Evolutionary conservation across 225 moss, liverwort and hornwort species (phyloP).

Genomic region (Anthoceros angustus): DNA sequence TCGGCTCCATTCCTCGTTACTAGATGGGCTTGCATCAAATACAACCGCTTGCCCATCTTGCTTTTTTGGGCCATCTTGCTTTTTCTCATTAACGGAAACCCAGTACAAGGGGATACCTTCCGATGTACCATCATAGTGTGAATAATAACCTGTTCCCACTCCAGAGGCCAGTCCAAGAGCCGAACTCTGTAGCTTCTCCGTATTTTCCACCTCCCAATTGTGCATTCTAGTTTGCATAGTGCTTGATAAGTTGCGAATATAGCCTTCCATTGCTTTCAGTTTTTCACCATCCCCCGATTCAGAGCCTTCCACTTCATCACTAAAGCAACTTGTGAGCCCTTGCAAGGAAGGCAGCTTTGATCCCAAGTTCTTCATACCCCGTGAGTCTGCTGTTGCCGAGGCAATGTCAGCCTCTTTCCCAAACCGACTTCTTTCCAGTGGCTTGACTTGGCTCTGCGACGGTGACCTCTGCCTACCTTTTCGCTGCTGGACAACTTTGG

Average conservation of each 20-base stretch:
- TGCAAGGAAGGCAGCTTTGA: neutral
- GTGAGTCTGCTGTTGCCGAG: neutral
- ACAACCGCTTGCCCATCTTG: conserved; percentile 33
- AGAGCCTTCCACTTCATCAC: conserved; percentile 26
- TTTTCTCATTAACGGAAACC: conserved; percentile 58
- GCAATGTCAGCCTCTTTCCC: conserved; percentile 36
- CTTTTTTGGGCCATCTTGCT: conserved; percentile 22
- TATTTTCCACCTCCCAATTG: conserved; percentile 86
- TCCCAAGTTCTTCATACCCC: neutral
- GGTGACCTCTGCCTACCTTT: neutral
- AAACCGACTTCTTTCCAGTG: conserved; percentile 31
- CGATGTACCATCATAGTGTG: conserved; percentile 86
- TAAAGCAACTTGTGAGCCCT: conserved; percentile 6
- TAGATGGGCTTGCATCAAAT: conserved; percentile 44
- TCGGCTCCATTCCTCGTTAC: conserved; percentile 90
- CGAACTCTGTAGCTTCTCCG: conserved; percentile 80
- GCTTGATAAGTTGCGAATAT: conserved; percentile 86
- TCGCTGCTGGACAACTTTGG: conserved; percentile 11
- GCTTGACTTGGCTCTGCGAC: neutral
- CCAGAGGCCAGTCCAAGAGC: conserved; percentile 80
- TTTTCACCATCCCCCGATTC: conserved; percentile 71
- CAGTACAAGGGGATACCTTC: conserved; percentile 94
- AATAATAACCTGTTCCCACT: conserved; percentile 89
- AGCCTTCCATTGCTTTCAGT: conserved; percentile 99
- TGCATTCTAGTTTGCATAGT: conserved; percentile 98